Base-by-base conservation (phyloP, 805 yeast species). In the Ogataea ganodermae region DNA sequence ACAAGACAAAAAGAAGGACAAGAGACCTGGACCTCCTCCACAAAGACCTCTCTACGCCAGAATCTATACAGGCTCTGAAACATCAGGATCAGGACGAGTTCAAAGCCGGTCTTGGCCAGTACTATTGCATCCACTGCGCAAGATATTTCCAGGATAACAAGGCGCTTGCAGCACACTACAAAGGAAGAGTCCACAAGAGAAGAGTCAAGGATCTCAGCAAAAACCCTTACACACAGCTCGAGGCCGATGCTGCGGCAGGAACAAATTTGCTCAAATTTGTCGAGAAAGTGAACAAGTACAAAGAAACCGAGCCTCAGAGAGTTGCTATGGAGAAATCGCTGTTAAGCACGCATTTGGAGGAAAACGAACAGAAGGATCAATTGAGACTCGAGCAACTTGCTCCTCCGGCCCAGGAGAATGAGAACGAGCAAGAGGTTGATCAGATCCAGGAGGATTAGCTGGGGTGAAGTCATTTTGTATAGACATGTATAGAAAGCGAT, bases 51-150 rank as follows among this genome's bases (percentile, higher is more conserved):
- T 71, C 84, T 2, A 68, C 81, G 3, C 74, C 78, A 32, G 86
- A 83, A 31, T 70, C 84, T n/a, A 84, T 89, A 46, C 67, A 75
- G 46, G 71, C 75, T 35, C 73, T 90, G 48, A 78, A 87, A 63
- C 83, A 86, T 63, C 98, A 92, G 68, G 86, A 89, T 4, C 67
- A 87, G 47, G 97, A 92, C 67, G 98, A 92, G 69, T 80, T 83
- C 36, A 84, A 85, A 62, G 91, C 97, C 1, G 99, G 99, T 1
- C 71, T 94, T 55, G 99, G 97, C 13, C 98, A 94, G 68, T 85
- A 80, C 68, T 94, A 89, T 67, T 94, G 98, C 68, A 76, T 94
- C 45, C 96, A 90, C 54, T 94, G 99, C 74, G 95, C 96, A 41
- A 87, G 85, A 64, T 89, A 94, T 68, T 89, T 82, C 61, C 97